Evolutionary conservation across 1,139 yeast genomes (phyloP).

Genomic region (Candida sp.): DNA sequence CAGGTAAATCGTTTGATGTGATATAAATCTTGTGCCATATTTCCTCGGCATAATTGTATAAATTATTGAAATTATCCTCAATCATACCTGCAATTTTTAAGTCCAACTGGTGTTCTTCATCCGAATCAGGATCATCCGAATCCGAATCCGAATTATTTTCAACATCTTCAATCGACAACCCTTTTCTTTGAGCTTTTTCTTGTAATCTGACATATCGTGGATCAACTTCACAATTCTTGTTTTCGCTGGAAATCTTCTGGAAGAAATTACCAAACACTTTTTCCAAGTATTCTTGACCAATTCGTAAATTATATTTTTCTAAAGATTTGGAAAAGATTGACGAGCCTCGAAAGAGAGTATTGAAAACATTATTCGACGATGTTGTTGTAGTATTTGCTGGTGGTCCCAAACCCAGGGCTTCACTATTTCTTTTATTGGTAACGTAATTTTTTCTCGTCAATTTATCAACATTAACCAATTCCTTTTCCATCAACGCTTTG

Average conservation of each 20-base stretch:
- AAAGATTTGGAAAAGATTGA: conserved; percentile 77
- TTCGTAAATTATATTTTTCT: conserved; percentile 71
- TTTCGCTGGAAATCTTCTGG: conserved; percentile 46
- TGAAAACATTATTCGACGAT: conserved; percentile 48
- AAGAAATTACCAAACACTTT: conserved; percentile 71
- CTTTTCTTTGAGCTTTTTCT: conserved; percentile 32
- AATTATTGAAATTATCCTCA: conserved; percentile 48
- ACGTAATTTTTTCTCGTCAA: conserved; percentile 41
- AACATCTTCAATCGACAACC: conserved; percentile 17
- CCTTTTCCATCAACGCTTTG: conserved; percentile 61
- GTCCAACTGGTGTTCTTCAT: conserved; percentile 22
- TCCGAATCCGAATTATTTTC: conserved; percentile 18
- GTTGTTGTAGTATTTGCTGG: conserved; percentile 4
- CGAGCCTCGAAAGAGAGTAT: conserved; percentile 82
- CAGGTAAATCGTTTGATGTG: conserved; percentile 77
- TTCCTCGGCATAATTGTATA: conserved; percentile 54
- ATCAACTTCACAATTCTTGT: conserved; percentile 72
- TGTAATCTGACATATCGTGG: conserved; percentile 49
- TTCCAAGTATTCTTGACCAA: conserved; percentile 78
- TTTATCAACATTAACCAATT: conserved; percentile 48
- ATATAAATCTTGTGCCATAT: conserved; percentile 71
- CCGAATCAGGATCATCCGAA: conserved; percentile 18
- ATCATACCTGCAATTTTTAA: conserved; percentile 28
- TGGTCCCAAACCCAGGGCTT: conserved; percentile 4
- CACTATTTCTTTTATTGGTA: conserved; percentile 18